phyloP scores from a whole-genome alignment of 371 early-diverging fungal species.

The Dentiscutata heterogama region DNA sequence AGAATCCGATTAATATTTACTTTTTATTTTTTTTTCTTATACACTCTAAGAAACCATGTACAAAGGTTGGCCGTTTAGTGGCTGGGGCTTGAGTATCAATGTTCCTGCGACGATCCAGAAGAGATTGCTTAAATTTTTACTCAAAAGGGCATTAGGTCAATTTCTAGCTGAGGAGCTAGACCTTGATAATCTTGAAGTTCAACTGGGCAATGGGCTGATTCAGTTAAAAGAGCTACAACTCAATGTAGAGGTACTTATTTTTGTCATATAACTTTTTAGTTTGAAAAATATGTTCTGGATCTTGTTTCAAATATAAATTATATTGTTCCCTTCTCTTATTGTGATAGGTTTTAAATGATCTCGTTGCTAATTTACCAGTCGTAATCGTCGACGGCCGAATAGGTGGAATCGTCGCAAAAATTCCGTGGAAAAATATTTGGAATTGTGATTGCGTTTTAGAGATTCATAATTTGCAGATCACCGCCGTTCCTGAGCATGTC shows the following conservation, averaged over 20 bases:
- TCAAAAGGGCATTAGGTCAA: conserved; percentile 86
- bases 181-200: conserved; percentile 87
- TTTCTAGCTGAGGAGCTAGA: conserved; percentile 85
- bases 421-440: conserved; percentile 89
- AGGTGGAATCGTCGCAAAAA: conserved; percentile 72
- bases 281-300: not conserved
- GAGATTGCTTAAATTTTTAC: conserved; percentile 83
- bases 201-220: conserved; percentile 83
- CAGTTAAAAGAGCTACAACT: conserved; percentile 83
- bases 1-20: too few species aligned
- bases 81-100: conserved; percentile 60
- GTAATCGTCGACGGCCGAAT: conserved; percentile 75
- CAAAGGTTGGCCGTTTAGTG: conserved; percentile 44
- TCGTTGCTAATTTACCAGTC: conserved; percentile 74
- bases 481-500: conserved; percentile 62
- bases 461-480: conserved; percentile 75
- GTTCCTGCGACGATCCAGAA: conserved; percentile 84
- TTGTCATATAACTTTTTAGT: not conserved
- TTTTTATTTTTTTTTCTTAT: too few species aligned
- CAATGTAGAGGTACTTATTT: conserved; percentile 72
- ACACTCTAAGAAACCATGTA: conserved; percentile 27
- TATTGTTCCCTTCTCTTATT: not conserved
- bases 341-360: conserved; percentile 76
- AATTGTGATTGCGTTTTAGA: conserved; percentile 80
- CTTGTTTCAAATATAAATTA: not conserved